Base-by-base conservation (phyloP, 805 yeast species). In the Candida methanosorbosa region DNA sequence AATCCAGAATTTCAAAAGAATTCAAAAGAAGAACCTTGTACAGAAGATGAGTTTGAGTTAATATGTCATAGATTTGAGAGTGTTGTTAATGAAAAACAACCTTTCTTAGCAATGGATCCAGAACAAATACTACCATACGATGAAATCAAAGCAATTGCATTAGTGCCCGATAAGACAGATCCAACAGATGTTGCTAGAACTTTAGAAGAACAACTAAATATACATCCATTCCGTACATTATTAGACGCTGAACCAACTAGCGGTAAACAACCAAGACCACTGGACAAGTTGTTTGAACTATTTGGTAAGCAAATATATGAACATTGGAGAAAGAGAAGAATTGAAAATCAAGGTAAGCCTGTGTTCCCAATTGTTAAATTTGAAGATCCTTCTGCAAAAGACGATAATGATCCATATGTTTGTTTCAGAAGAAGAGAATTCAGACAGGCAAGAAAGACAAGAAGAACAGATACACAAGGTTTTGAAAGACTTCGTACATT, bases 371-470 rank as follows among this genome's bases (percentile, higher is more conserved):
- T 68, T 13, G 64, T 92, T 33, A 83, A 78, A 54, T 87, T 84
- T 54, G 97, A 88, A 61, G 88, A 84, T 46, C 84, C 84, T 18
- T 75, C 74, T 37, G 56, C 54, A 27, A 87, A 87, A 50, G 97
- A 88, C 49, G 97, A 88, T 49, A 74, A 72, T 39, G 97, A 92
- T 56, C 97, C 98, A 2, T 92, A 92, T 57, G 81, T 86, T 27
- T 86, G 97, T 63, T 92, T 92, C 66, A 75, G 98, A 50, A 78
- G 96, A 45, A 81, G 98, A 57, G 97, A 88, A 52, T 81, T 86
- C 44, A 76, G 98, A 44, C 97, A 84, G 53, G 92, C 94, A 21
- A 81, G 98, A 57, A 92, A 92, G 57, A 92, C 98, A 0, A 76
- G 98, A 57, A 75, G 97, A 43, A 84, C 96, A 0, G 98, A 92